Evolutionary conservation across 257 asterid species (phyloP).

Genomic region (Catharanthus roseus): DNA sequence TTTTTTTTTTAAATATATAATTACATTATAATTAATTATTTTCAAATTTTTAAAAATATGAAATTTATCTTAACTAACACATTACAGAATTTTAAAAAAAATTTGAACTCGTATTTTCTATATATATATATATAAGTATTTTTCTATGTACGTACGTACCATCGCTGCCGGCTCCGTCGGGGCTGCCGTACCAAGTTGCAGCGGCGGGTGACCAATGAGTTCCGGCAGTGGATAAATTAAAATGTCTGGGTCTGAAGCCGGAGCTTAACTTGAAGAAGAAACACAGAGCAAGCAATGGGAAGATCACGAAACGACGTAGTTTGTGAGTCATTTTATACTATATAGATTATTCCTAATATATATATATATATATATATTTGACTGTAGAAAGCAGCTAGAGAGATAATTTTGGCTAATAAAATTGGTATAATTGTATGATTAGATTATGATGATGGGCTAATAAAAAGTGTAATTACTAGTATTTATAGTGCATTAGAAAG

Average conservation of each 20-base stretch:
- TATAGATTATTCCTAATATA: background rate
- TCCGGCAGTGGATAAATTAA: slow-evolving; percentile 28
- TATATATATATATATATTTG: too few species aligned
- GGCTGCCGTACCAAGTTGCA: slow-evolving; percentile 76
- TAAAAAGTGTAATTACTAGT: background rate
- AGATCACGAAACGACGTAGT: too few species aligned
- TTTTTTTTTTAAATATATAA: too few species aligned
- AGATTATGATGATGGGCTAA: background rate
- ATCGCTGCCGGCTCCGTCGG: slow-evolving; percentile 66
- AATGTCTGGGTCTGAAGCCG: slow-evolving; percentile 27
- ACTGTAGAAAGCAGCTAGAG: background rate
- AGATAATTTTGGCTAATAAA: background rate
- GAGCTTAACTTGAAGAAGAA: slow-evolving; percentile 23
- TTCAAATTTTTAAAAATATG: too few species aligned
- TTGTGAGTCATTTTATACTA: slow-evolving; percentile 17
- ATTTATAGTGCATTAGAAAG: background rate
- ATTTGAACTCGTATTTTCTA: too few species aligned
- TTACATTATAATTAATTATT: too few species aligned
- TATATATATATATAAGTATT: too few species aligned
- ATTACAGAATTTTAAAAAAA: too few species aligned
- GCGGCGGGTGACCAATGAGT: slow-evolving; percentile 49
- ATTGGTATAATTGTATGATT: background rate
- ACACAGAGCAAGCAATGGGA: slow-evolving; percentile 13
- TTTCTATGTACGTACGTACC: too few species aligned
- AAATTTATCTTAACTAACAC: too few species aligned